Base-by-base conservation (phyloP, 1,139 yeast genomes). In the Taphrina populina region DNA sequence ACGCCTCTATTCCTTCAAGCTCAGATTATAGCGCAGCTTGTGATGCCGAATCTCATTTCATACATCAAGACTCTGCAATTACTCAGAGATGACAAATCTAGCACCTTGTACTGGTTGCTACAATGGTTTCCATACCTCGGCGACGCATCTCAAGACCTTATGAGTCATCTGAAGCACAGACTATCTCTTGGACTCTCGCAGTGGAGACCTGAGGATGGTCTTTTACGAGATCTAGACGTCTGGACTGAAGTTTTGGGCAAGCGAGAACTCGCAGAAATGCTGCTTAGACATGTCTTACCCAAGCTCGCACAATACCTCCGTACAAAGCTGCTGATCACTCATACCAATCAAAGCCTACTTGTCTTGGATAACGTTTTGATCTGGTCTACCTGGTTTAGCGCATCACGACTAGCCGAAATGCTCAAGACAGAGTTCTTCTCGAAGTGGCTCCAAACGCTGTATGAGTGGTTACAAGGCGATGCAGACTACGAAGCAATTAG, bases 111-210 rank as follows among this genome's bases (percentile, higher is more conserved):
- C 5, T 76, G 78, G 78, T 61, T 76, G 1, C 68, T 72, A 56
- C 79, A 76, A 20, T 76, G 79, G 79, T 59, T 76, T 34, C 70
- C 72, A n/a, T 69, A 64, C 51, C 57, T 70, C 13, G 63, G 61
- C n/a, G 65, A 41, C 3, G 55, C 57, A 30, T 57, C 65, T 2
- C 64, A 63, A 3, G 59, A 56, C n/a, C 56, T 75, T 1, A 53
- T 68, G 19, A 60, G 59, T 1, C 64, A 59, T 2, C 66, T 76
- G 17, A 58, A 65, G 26, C 46, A 55, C 1, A 73, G 72, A 47
- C 73, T 76, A 52, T 61, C 60, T 1, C 47, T 61, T 0, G 62
- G 70, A n/a, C 60, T 74, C 35, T 59, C 64, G 1, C 58, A 56
- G 4, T 76, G 78, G 78, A 62, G 69, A 15, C 58, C 66, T 10